Conservation (phyloP, 2,329 filamentous ascomycete genomes). For the Pyrenochaeta sp. region DNA sequence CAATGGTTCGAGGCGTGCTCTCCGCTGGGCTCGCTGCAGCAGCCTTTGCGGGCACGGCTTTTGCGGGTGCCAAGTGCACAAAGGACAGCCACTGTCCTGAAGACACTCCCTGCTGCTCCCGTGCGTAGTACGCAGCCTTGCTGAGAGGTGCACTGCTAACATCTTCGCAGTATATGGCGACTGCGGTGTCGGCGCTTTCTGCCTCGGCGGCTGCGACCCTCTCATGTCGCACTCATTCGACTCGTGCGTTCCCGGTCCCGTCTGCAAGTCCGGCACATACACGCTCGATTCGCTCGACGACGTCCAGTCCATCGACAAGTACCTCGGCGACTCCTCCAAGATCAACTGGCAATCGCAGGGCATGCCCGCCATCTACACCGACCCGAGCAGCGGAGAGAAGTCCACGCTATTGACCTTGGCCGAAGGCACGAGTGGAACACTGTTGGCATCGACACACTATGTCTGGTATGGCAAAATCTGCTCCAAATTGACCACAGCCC, state of each 20-base stretch:
- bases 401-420: conserved; percentile 86
- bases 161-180: conserved; percentile 78
- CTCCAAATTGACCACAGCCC: conserved; percentile 83
- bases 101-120: conserved; percentile 56
- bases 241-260: conserved; percentile 83
- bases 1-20: conserved; percentile 41
- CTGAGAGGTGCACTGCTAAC: conserved; percentile 28
- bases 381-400: conserved; percentile 45
- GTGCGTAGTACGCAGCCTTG: conserved; percentile 36
- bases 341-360: conserved; percentile 92
- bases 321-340: conserved; percentile 81
- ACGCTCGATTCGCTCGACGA: conserved; percentile 76
- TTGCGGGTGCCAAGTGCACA: conserved; percentile 51
- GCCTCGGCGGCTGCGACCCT: conserved; percentile 93
- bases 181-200: conserved; percentile 94
- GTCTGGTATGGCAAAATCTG: conserved; percentile 97
- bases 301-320: conserved; percentile 76
- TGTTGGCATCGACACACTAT: conserved; percentile 84
- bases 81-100: conserved; percentile 71
- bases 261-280: conserved; percentile 79
- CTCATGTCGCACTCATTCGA: conserved; percentile 82
- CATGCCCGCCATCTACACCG: conserved; percentile 71
- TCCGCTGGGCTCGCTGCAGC: conserved; percentile 41
- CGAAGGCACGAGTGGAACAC: conserved; percentile 81
- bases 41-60: conserved; percentile 34